phyloP scores from a whole-genome alignment of 2,329 filamentous ascomycete genomes.

The Bipolaris bicolor region DNA sequence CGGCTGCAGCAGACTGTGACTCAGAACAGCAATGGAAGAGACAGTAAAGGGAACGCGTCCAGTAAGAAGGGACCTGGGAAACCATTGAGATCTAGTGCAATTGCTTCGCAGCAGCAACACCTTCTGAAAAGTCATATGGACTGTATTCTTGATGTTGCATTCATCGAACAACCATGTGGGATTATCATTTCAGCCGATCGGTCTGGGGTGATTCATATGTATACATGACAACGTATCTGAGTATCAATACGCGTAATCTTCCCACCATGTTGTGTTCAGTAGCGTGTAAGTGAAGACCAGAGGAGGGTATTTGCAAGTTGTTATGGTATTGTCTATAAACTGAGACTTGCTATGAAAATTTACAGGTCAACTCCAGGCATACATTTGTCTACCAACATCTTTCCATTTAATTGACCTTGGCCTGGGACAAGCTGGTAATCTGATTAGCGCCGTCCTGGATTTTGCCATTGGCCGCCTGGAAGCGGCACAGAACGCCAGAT shows the following conservation, averaged over 20 bases:
- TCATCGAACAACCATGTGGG: conserved; percentile 86
- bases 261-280: no score
- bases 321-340: not conserved
- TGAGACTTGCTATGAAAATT: not conserved
- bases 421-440: conserved; percentile 18
- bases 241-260: no score
- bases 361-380: not conserved
- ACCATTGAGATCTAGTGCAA: conserved; percentile 78
- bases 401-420: conserved; percentile 19
- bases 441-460: conserved; percentile 19
- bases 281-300: no score
- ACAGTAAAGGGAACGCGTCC: conserved; percentile 43
- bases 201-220: conserved; percentile 88
- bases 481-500: conserved; percentile 23
- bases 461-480: conserved; percentile 18
- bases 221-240: conserved; percentile 53
- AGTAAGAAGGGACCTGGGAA: conserved; percentile 46
- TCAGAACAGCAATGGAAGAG: conserved; percentile 24
- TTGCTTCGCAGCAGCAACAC: conserved; percentile 91
- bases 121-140: conserved; percentile 87
- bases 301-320: not conserved
- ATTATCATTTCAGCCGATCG: conserved; percentile 93
- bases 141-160: conserved; percentile 82
- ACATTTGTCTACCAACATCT: not conserved
- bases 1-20: conserved; percentile 32